Conservation (phyloP, 768 basidiomycete genomes). For the Hygrophoropsis aurantiaca region DNA sequence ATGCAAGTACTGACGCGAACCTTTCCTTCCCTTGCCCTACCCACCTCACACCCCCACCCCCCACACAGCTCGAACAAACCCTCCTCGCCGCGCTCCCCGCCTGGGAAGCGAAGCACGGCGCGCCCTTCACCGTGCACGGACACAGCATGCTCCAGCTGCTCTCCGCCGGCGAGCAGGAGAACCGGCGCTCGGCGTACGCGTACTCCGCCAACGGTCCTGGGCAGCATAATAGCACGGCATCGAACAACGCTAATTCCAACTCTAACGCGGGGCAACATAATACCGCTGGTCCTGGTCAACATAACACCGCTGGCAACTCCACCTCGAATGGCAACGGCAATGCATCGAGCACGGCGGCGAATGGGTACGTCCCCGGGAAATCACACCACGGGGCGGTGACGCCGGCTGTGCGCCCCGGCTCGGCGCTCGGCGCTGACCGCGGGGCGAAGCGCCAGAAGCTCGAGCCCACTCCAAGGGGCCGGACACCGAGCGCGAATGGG, state of each 20-base stretch:
- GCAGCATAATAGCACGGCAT: no score
- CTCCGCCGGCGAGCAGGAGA: conserved; percentile 78
- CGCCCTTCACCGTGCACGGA: conserved; percentile 83
- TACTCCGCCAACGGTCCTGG: no score
- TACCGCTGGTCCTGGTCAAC: no score
- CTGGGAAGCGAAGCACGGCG: conserved; percentile 80
- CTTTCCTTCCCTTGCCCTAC: neutral
- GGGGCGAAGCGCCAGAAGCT: conserved; percentile 65
- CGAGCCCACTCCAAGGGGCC: conserved; percentile 36
- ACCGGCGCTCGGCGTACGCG: no score
- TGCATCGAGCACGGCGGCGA: conserved; percentile 6
- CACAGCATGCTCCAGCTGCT: conserved; percentile 78
- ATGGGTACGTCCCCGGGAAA: conserved; percentile 30
- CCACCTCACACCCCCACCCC: neutral
- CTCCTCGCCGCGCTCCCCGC: conserved; percentile 71
- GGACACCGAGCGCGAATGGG: conserved; percentile 22
- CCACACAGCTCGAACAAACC: conserved; percentile 80
- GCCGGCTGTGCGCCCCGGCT: conserved; percentile 56
- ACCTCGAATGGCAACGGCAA: conserved; percentile 17
- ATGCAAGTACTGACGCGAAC: no score
- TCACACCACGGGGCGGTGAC: conserved; percentile 42
- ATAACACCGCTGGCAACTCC: no score
- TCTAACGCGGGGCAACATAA: no score
- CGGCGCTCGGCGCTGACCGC: conserved; percentile 43
- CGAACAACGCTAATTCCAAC: conserved; percentile 21